Evolutionary conservation across 1,284 basidiomycete species (phyloP).

Genomic region (Tilletia walkeri): DNA sequence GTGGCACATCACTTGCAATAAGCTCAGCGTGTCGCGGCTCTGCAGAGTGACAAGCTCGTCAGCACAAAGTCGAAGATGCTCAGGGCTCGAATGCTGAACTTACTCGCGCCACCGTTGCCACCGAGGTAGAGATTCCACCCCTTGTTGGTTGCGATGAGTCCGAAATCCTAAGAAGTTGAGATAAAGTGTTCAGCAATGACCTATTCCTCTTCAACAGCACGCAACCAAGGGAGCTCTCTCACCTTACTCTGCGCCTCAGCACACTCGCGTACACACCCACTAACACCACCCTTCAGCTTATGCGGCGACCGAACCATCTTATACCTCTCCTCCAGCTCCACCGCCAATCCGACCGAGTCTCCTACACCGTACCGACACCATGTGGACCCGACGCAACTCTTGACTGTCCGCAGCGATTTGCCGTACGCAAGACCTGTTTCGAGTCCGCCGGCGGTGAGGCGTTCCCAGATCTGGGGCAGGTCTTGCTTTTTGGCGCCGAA

Average conservation of each 20-base stretch:
- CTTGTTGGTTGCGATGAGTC: conserved; percentile 74
- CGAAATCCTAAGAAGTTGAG: conserved; percentile 65
- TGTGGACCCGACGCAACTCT: conserved; percentile 64
- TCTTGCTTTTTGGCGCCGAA: conserved; percentile 74
- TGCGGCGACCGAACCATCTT: conserved; percentile 70
- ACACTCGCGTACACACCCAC: conserved; percentile 65
- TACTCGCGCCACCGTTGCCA: conserved; percentile 70
- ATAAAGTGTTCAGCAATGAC: not conserved
- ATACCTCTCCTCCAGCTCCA: conserved; percentile 72
- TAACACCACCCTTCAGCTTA: conserved; percentile 69
- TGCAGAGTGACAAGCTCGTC: not conserved
- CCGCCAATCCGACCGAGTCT: conserved; percentile 72
- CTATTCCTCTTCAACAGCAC: not conserved
- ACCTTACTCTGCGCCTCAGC: conserved; percentile 53
- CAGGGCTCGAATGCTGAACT: not conserved
- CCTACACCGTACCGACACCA: conserved; percentile 77
- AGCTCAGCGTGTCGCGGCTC: conserved; percentile 64
- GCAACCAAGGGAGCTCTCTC: not conserved
- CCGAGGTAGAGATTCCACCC: conserved; percentile 65
- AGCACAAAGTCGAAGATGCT: not conserved
- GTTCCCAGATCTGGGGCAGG: conserved; percentile 73
- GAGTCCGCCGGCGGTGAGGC: conserved; percentile 68
- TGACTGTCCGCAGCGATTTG: conserved; percentile 64
- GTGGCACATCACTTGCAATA: conserved; percentile 58
- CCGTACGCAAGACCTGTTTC: conserved; percentile 77